Percentiles rank a stretch among this genome's conserved stretches.
These are phyloP conservation scores for Pulveroboletus ravenelii DNA, from an alignment of 768 basidiomycete genomes.

Conservation along the genomic window DNA sequence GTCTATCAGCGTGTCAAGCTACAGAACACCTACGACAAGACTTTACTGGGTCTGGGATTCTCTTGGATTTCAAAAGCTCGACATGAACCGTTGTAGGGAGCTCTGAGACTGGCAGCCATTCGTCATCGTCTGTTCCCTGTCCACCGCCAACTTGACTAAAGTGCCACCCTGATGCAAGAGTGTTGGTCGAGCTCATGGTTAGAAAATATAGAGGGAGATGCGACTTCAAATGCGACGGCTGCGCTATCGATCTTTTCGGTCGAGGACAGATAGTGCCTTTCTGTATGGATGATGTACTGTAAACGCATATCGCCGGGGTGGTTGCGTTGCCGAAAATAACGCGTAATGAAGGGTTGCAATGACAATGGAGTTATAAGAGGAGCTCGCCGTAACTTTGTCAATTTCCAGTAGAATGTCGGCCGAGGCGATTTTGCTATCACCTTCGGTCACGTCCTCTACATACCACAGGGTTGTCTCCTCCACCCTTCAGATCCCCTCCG, in stretches of 20 bases:
- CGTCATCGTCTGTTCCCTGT: constrained; percentile 51
- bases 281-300: too few species aligned
- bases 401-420: constrained; percentile 20
- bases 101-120: constrained; percentile 59
- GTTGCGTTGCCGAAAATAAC: too few species aligned
- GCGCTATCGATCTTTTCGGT: constrained; percentile 1
- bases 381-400: neutral
- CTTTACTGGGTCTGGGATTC: constrained; percentile 79
- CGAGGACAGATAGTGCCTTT: too few species aligned
- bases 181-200: constrained; percentile 21
- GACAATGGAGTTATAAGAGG: too few species aligned
- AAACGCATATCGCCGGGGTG: too few species aligned
- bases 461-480: constrained; percentile 66
- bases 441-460: constrained; percentile 44
- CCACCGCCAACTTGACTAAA: constrained; percentile 67
- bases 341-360: too few species aligned
- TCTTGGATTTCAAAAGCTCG: constrained; percentile 68
- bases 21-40: neutral
- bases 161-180: constrained; percentile 48
- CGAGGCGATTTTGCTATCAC: constrained; percentile 41
- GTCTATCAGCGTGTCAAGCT: constrained; percentile 6
- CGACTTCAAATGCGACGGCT: neutral
- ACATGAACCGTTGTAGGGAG: constrained; percentile 88
- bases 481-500: constrained; percentile 50
- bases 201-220: neutral